Evolutionary conservation across 768 basidiomycete species (phyloP).

Genomic region (Mycena vulgaris): DNA sequence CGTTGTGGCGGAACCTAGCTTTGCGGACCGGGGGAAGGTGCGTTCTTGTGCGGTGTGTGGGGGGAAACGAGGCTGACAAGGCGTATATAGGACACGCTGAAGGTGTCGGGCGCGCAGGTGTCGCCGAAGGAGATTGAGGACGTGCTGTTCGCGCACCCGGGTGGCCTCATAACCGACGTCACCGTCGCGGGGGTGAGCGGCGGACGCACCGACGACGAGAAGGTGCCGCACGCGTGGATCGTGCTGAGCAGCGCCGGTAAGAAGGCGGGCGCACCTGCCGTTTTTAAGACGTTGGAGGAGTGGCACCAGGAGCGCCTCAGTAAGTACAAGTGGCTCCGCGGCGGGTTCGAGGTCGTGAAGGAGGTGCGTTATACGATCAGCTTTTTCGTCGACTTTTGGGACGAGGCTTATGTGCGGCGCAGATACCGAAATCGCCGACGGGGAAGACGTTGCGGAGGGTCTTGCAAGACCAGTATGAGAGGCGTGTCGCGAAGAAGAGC

Average conservation of each 20-base stretch:
- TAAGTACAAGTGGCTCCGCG: conserved; percentile 83
- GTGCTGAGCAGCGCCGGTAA: conserved; percentile 74
- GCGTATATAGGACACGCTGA: conserved; percentile 77
- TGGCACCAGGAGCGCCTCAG: conserved; percentile 79
- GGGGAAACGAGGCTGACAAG: neutral
- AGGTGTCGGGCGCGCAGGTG: conserved; percentile 85
- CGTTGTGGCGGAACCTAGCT: conserved; percentile 61
- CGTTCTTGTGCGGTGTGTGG: neutral
- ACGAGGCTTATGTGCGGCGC: conserved; percentile 1
- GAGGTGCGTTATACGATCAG: too few species aligned
- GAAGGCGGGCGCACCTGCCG: conserved; percentile 58
- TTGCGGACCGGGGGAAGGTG: conserved; percentile 85
- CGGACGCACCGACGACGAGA: conserved; percentile 80
- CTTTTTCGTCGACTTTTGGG: too few species aligned
- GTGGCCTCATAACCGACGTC: conserved; percentile 73
- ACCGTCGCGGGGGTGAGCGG: conserved; percentile 83
- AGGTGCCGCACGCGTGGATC: conserved; percentile 84
- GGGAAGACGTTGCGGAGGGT: conserved; percentile 79
- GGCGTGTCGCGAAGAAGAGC: conserved; percentile 28
- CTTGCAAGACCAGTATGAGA: conserved; percentile 73
- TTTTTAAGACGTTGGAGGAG: conserved; percentile 63
- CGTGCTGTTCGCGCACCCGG: conserved; percentile 73
- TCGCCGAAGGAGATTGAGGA: conserved; percentile 87
- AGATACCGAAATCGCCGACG: conserved; percentile 84
- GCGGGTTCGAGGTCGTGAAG: conserved; percentile 77